Base-by-base conservation (phyloP, 768 basidiomycete genomes). In the Baorangia bicolor region DNA sequence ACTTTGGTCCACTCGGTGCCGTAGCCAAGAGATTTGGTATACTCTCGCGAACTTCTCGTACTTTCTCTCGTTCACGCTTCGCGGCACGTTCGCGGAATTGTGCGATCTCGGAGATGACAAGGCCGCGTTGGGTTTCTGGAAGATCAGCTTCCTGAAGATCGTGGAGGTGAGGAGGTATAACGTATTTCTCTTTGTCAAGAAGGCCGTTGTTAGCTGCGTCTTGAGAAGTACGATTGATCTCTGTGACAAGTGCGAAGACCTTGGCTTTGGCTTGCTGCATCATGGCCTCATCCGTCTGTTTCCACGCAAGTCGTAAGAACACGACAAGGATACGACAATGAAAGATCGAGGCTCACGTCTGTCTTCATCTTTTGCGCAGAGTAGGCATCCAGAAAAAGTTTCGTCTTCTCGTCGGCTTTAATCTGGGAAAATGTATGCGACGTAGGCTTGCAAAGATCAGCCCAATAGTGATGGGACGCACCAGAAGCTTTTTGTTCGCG, bases 121-220 rank as follows among this genome's bases (percentile, higher is more conserved):
- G 86, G 6, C 90, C 93, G 34, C 96, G 88, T 64, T 84, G 78
- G 0, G 92, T 92, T 75, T 99, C 97, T 23, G 97, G 96, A 40
- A 99, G 82, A 68, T 99, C 97, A 49, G 94, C 92, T 75, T 97
- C 94, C 68, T 94, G 90, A 40, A 99, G 80, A 74, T 98, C 97
- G 73, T 93, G 92, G 20, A 98, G 81, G 74, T 99, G 97, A n/a
- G 92, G 91, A 25, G 94, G 94, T 40, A 97, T 92, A 59, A 92
- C 81, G 69, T 92, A 91, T 81, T 88, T 87, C 73, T 93, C 90
- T 66, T 89, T 87, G 73, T 91, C 88, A 50, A 85, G 82, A 37
- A 84, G 78, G n/a, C 87, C 88, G 55, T 70, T 86, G 57, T 84
- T 84, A 2, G 90, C 86, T 4, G 87, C 86, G 44, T 91, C 88